phyloP scores from a whole-genome alignment of 1,139 yeast genomes.

The Pneumocystis murina region DNA sequence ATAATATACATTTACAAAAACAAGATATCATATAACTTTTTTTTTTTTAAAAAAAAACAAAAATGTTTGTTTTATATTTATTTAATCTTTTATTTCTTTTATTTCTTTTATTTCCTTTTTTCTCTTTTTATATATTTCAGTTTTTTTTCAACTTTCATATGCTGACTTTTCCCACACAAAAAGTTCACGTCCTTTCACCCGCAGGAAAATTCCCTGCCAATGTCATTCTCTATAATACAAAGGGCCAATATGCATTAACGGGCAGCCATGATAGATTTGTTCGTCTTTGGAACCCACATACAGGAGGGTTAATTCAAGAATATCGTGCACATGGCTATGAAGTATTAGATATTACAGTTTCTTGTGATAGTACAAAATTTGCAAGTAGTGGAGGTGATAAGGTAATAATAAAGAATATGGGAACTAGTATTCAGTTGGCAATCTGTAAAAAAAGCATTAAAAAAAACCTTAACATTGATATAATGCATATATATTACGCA shows the following conservation, averaged over 20 bases:
- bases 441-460: neutral
- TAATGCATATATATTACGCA: too few relatives aligned
- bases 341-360: conserved; percentile 22
- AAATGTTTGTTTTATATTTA: neutral
- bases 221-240: conserved; percentile 20
- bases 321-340: conserved; percentile 22
- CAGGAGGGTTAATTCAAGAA: conserved; percentile 14
- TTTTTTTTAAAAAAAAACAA: too few relatives aligned
- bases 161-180: neutral
- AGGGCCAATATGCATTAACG: conserved; percentile 22
- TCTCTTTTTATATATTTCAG: neutral
- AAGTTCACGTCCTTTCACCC: neutral
- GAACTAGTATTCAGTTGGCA: neutral
- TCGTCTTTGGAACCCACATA: conserved; percentile 21
- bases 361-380: conserved; percentile 22
- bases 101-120: neutral
- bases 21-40: too few relatives aligned
- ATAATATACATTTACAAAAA: too few relatives aligned
- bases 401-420: conserved; percentile 7
- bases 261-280: conserved; percentile 25
- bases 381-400: conserved; percentile 28
- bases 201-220: conserved; percentile 6
- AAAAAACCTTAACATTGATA: too few relatives aligned
- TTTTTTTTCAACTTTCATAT: neutral
- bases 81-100: neutral